These are phyloP conservation scores for Suillus spraguei DNA, from an alignment of 768 basidiomycete species.

Conservation along the genomic window DNA sequence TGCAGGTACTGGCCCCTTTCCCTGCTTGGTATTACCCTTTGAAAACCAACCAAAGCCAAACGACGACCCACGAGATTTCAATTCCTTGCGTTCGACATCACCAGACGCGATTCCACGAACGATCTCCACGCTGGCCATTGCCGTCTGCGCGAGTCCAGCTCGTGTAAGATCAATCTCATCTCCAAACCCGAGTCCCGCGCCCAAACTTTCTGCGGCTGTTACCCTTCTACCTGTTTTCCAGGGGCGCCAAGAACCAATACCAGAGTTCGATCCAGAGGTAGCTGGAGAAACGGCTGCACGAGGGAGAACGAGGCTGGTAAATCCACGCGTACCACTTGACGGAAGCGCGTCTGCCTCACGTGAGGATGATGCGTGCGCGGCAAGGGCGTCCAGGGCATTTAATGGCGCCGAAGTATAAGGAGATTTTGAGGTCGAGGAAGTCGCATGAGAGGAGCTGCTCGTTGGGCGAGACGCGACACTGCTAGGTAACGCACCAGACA, in stretches of 20 bases:
- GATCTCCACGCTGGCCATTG: constrained; percentile 87
- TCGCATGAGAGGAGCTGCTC: constrained; percentile 17
- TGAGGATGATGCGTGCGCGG: constrained; percentile 32
- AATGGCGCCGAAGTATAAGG: constrained; percentile 32
- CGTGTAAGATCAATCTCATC: constrained; percentile 72
- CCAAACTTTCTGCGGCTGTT: constrained; percentile 27
- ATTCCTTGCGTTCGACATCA: constrained; percentile 19
- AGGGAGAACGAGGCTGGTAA: constrained; percentile 55
- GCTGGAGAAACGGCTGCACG: constrained; percentile 34
- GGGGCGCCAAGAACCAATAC: constrained; percentile 17
- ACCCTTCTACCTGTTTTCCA: constrained; percentile 27
- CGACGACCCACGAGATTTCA: constrained; percentile 24
- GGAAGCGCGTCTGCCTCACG: constrained; percentile 26
- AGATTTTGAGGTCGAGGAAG: constrained; percentile 31
- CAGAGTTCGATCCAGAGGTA: constrained; percentile 16
- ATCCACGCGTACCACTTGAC: constrained; percentile 61
- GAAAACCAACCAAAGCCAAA: constrained; percentile 34
- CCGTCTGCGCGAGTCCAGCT: constrained; percentile 80
- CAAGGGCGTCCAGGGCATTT: constrained; percentile 35
- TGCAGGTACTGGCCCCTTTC: constrained; percentile 12
- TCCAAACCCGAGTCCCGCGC: constrained; percentile 32
- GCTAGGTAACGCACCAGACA: constrained; percentile 12
- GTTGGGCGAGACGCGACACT: constrained; percentile 19
- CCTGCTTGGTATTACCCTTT: constrained; percentile 24
- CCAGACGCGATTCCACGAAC: constrained; percentile 53